These are phyloP conservation scores for Melastoma candidum DNA, from an alignment of 441 rosid species.

Conservation along the genomic window DNA sequence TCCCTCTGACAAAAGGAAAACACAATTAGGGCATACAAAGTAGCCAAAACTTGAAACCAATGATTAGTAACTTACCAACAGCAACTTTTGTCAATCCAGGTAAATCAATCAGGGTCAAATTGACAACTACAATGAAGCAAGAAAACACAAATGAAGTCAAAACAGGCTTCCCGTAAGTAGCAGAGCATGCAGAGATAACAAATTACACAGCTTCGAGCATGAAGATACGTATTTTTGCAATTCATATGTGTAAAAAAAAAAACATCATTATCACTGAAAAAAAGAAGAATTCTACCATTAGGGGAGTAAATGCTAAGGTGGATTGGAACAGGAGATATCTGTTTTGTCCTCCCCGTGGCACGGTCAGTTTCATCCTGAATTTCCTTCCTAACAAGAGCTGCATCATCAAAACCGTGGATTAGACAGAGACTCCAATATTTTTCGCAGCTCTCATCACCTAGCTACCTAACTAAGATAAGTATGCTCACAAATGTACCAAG, in stretches of 20 bases:
- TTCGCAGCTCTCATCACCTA: too few species aligned
- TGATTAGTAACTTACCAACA: slow-evolving; percentile 36
- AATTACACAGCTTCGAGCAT: neutral
- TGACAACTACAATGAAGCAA: slow-evolving; percentile 50
- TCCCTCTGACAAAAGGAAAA: slow-evolving; percentile 45
- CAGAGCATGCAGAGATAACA: neutral
- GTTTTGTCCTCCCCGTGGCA: slow-evolving; percentile 66
- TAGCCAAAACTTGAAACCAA: slow-evolving; percentile 6
- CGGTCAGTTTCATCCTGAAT: slow-evolving; percentile 86
- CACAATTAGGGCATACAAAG: slow-evolving; percentile 6
- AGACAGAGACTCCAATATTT: too few species aligned
- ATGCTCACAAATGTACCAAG: too few species aligned
- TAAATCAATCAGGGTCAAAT: slow-evolving; percentile 75
- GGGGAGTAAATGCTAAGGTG: slow-evolving; percentile 90
- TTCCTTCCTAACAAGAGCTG: slow-evolving; percentile 71
- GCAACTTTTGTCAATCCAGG: slow-evolving; percentile 92
- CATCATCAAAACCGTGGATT: neutral
- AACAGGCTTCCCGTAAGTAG: neutral
- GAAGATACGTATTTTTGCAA: neutral
- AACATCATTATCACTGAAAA: too few species aligned
- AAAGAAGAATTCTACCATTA: slow-evolving; percentile 31
- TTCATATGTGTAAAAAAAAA: neutral
- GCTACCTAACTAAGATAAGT: too few species aligned
- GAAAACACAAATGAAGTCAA: neutral
- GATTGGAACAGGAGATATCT: slow-evolving; percentile 86